These are phyloP conservation scores for Setaria viridis DNA, from an alignment of 202 grass and related monocot species.

Conservation along the genomic window DNA sequence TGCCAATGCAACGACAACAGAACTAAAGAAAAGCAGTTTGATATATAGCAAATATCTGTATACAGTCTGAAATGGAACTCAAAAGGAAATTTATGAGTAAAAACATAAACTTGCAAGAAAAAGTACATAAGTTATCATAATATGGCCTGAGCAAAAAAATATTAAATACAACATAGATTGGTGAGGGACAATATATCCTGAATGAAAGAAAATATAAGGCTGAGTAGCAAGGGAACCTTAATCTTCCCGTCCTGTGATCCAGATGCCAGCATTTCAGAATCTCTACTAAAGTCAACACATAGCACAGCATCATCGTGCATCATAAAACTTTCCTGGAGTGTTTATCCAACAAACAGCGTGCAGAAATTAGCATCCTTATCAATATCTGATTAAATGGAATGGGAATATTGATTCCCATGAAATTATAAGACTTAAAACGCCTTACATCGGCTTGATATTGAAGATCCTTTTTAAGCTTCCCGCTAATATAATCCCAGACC, in stretches of 20 bases:
- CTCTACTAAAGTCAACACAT: constrained; percentile 96
- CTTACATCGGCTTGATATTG: constrained; percentile 98
- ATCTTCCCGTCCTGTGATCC: constrained; percentile 97
- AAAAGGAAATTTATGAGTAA: neutral
- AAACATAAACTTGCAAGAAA: constrained; percentile 28
- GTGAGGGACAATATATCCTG: neutral
- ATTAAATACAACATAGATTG: constrained; percentile 5
- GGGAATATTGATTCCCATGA: constrained; percentile 17
- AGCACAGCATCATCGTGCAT: constrained; percentile 96
- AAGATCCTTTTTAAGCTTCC: constrained; percentile 99
- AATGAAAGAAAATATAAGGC: constrained; percentile 6
- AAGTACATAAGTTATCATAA: neutral
- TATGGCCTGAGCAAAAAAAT: neutral
- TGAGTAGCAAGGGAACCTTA: constrained; percentile 60
- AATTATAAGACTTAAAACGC: constrained; percentile 34
- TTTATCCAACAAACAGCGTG: constrained; percentile 20
- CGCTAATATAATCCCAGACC: constrained; percentile 98
- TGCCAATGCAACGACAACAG: neutral
- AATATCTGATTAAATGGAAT: constrained; percentile 21
- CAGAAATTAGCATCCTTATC: constrained; percentile 32
- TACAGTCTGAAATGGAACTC: constrained; percentile 19
- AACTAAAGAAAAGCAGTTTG: neutral
- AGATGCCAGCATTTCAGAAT: constrained; percentile 96
- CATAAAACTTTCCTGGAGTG: constrained; percentile 93
- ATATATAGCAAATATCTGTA: constrained; percentile 21